Evolutionary conservation across 148 eudicot species (phyloP), one percentile per base, ranked within the genome.

Genomic region (Polygonum aviculare): DNA sequence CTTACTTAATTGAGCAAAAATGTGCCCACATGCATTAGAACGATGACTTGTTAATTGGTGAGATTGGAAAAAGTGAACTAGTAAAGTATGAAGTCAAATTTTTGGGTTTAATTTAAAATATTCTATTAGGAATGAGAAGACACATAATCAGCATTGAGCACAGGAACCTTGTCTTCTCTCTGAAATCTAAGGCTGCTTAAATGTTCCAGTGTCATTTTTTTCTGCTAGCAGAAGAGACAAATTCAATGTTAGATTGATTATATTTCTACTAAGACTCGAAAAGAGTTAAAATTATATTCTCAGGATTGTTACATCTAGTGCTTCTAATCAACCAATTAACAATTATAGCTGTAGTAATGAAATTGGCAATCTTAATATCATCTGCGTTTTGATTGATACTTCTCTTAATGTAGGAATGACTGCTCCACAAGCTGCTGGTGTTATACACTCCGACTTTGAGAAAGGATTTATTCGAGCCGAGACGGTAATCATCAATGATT

Each of bases 401-500:
- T 39, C 9, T 21, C 33, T 72, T 45, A 22, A 72, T 36, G 41
- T 72, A 95, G 98, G 98, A 79, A 92, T 92, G 98, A 92, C 98
- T 73, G 98, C 97, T 81, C 98, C 97, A 80, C 97, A 95, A 89
- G 98, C 98, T 77, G 98, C 98, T 84, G 98, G 97, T 70, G 97
- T 95, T 76, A 95, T 95, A 74, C 98, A 95, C 87, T 89, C 98
- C n/a, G 98, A 95, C 83, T 95, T 95, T 80, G 97, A 95, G 83
- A 95, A 90, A 79, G 98, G 98, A 76, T 95, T 92, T 79, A 94
- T 94, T 77, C 87, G 98, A 81, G 98, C 98, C 77, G 98, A 95
- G 89, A 95, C 98, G 86, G 98, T 94, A 82, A 85, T n/a, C 39
- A 35, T 59, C 47, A n/a, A 33, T 69, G 22, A 5, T 44, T 31